Evolutionary conservation across 805 yeast species (phyloP).

Genomic region (Starmerella kuoi): DNA sequence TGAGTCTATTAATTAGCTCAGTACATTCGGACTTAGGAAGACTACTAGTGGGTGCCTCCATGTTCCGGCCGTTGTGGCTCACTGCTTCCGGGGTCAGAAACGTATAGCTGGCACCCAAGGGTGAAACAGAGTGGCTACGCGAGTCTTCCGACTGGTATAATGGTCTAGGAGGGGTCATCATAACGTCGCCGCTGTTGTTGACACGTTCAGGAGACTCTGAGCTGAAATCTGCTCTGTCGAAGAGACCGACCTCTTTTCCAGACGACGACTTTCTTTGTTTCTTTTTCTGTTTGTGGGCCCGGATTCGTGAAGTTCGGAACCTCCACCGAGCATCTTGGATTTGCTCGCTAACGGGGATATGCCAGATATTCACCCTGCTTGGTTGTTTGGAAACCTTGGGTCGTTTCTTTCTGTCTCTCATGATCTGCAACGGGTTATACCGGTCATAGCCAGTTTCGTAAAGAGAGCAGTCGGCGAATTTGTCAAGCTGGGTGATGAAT

Average conservation of each 20-base stretch:
- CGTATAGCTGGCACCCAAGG: background rate
- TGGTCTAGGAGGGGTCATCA: background rate
- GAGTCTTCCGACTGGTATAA: background rate
- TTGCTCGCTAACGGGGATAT: conserved; percentile 15
- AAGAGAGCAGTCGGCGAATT: background rate
- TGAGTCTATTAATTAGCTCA: conserved; percentile 20
- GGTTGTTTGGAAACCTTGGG: conserved; percentile 2
- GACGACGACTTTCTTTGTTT: background rate
- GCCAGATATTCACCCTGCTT: conserved; percentile 11
- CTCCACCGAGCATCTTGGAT: conserved; percentile 20
- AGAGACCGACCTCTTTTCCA: background rate
- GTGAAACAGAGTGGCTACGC: conserved; percentile 2
- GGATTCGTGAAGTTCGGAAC: conserved; percentile 5
- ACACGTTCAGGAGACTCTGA: background rate
- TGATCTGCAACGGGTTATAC: conserved; percentile 74
- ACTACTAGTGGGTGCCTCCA: conserved; percentile 11
- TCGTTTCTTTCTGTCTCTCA: conserved; percentile 49
- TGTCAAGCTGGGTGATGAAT: conserved; percentile 10
- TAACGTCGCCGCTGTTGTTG: background rate
- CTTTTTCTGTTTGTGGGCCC: conserved; percentile 7
- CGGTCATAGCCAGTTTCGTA: background rate
- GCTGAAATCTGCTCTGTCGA: background rate
- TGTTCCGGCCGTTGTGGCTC: background rate
- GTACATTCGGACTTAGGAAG: conserved; percentile 10
- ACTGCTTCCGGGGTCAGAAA: background rate